Base-by-base conservation (phyloP, 2,329 filamentous ascomycete species). In the Decorospora gaudefroyi region DNA sequence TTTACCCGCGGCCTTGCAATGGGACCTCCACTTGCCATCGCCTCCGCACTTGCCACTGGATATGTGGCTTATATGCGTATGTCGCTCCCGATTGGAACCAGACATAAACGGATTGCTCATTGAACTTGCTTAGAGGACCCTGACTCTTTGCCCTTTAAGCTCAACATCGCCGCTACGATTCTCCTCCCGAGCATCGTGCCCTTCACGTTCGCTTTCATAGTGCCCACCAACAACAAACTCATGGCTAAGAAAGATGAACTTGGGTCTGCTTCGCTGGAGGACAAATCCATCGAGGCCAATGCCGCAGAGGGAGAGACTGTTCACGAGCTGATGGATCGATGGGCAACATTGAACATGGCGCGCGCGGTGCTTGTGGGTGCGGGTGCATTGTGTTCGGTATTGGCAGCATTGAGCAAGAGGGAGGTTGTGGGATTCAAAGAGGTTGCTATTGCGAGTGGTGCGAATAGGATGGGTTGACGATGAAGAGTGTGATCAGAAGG, bases 271-370 rank as follows among this genome's bases (percentile, higher is more conserved):
- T 68, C 62, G 8, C 53, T 73, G 30, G 65, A 64, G 17, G 72
- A 74, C 41, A 63, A 72, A 12, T 39, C 43, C 2, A 32, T 51
- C 1, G 76, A 77, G 42, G 57, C 61, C 4, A 71, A 67, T 3
- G 55, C 70, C 19, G 61, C 56, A 18, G 64, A 72, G 39, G 72
- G 72, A 30, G 74, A 78, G 66, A 76, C 70, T 0, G 71, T 72
- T 6, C 78, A 80, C 63, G 72, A 68, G 45, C 61, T 83, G 53
- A 72, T 84, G 25, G 79, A 83, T 55, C 70, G 68, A 45, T 84
- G 81, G 81, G 79, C 72, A 3, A 67, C 73, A 35, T 58, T 82
- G 55, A 82, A 82, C 55, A 50, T 83, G 23, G 73, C 65, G 4
- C 61, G 77, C 12, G 68, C 70, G 2, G 40, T 68, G 6, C 54